Percentiles rank a stretch among this genome's conserved stretches.
Conservation (phyloP, 345 rosid genomes). For the Eucalyptus camaldulensis region DNA sequence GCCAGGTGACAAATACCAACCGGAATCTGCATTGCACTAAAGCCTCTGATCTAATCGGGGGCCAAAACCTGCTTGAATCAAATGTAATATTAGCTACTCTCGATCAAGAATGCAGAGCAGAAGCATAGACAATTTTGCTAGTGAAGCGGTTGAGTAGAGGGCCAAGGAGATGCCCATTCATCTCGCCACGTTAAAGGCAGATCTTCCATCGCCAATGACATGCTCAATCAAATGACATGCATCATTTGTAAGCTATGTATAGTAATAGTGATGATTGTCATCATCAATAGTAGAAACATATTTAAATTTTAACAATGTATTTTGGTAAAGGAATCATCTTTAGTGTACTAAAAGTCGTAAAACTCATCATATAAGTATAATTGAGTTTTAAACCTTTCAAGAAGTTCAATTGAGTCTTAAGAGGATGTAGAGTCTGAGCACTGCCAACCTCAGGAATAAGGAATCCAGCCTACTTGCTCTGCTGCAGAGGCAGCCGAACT, state of each 20-base stretch:
- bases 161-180: background rate
- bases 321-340: background rate
- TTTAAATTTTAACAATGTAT: background rate
- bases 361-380: rapidly evolving
- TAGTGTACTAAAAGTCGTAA: too few relatives aligned
- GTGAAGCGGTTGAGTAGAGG: background rate
- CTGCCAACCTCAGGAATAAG: too few relatives aligned
- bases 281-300: background rate
- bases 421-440: too few relatives aligned
- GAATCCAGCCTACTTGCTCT: too few relatives aligned
- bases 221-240: background rate
- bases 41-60: background rate
- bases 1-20: background rate
- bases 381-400: too few relatives aligned
- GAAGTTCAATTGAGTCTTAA: too few relatives aligned
- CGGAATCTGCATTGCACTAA: background rate
- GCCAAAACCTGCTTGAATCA: background rate
- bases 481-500: too few relatives aligned
- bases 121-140: background rate
- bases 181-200: background rate
- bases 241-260: background rate
- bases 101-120: background rate
- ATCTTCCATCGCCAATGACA: background rate
- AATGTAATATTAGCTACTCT: background rate
- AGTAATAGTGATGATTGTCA: too few relatives aligned